phyloP scores from a whole-genome alignment of 495 filamentous ascomycete genomes.

The Trichodelitschia bisporula region DNA sequence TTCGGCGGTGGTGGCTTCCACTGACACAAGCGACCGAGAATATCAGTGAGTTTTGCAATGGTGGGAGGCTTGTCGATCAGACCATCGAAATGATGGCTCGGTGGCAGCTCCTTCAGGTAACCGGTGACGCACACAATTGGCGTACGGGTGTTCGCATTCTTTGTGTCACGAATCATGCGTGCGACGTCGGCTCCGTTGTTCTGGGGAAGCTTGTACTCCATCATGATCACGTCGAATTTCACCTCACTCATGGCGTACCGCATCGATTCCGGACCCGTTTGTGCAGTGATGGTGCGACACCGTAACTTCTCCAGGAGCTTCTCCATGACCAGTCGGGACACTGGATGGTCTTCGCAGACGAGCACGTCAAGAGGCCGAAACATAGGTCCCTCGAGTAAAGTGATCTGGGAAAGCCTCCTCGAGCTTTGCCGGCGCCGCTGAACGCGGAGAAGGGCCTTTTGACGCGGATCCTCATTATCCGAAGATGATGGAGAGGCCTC shows the following conservation, averaged over 20 bases:
- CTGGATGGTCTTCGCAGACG: constrained; percentile 93
- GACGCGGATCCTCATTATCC: constrained; percentile 82
- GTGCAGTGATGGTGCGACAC: constrained; percentile 81
- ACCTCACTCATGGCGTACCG: constrained; percentile 84
- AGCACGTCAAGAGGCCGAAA: constrained; percentile 85
- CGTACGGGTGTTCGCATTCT: constrained; percentile 80
- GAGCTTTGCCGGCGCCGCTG: constrained; percentile 83
- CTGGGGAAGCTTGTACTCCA: constrained; percentile 83
- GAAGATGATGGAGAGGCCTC: constrained; percentile 95
- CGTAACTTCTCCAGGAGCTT: constrained; percentile 81
- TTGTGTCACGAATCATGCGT: constrained; percentile 87
- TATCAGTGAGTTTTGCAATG: constrained; percentile 62
- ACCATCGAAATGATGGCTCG: constrained; percentile 81
- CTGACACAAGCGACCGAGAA: constrained; percentile 60
- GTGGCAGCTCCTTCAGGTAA: constrained; percentile 84
- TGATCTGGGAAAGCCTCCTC: constrained; percentile 72
- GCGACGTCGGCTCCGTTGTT: constrained; percentile 88
- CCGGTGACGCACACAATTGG: constrained; percentile 95
- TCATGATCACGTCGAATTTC: constrained; percentile 87
- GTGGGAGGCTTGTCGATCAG: constrained; percentile 93
- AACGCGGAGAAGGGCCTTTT: constrained; percentile 77
- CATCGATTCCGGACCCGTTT: constrained; percentile 71
- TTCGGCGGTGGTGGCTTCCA: constrained; percentile 54
- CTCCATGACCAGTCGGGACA: constrained; percentile 95
- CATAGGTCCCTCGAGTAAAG: constrained; percentile 50